These are phyloP conservation scores for Fusarium ambrosium DNA, from an alignment of 2,329 filamentous ascomycete species.

Conservation along the genomic window DNA sequence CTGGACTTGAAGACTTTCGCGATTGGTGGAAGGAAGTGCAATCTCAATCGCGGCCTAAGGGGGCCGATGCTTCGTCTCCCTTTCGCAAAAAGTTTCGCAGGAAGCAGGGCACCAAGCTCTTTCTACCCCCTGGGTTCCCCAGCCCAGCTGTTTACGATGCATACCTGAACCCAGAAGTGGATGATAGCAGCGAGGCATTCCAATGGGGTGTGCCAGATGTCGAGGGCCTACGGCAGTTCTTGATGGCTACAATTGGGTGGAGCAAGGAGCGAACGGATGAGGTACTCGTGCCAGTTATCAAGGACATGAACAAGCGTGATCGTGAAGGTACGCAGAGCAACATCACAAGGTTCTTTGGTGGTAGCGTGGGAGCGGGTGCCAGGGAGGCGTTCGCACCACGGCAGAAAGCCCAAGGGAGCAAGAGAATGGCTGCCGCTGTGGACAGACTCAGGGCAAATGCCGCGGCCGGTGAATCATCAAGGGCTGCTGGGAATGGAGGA, in stretches of 20 bases:
- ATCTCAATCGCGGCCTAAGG: conserved; percentile 71
- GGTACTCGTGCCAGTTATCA: conserved; percentile 93
- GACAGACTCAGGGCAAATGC: conserved; percentile 68
- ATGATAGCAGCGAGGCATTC: conserved; percentile 81
- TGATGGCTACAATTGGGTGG: conserved; percentile 96
- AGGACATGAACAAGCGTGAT: conserved; percentile 92
- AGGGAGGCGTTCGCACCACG: conserved; percentile 78
- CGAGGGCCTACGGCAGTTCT: conserved; percentile 83
- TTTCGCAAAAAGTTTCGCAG: conserved; percentile 92
- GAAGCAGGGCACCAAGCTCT: conserved; percentile 84
- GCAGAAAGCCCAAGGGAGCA: conserved; percentile 73
- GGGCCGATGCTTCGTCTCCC: conserved; percentile 68
- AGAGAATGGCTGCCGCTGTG: conserved; percentile 83
- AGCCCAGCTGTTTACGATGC: conserved; percentile 83
- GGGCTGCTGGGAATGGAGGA: conserved; percentile 15
- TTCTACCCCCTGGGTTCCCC: conserved; percentile 85
- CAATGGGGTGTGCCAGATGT: conserved; percentile 97
- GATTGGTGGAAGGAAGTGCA: conserved; percentile 92
- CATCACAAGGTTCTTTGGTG: conserved; percentile 92
- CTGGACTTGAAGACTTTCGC: conserved; percentile 79
- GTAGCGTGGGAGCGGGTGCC: conserved; percentile 76
- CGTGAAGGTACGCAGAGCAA: conserved; percentile 95
- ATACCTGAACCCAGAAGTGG: conserved; percentile 89
- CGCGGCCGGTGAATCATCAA: conserved; percentile 28
- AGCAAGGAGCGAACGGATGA: conserved; percentile 92